Evolutionary conservation across 768 basidiomycete species (phyloP), one percentile per base, ranked within the genome.

Genomic region (Hemileccinum rubropunctum): DNA sequence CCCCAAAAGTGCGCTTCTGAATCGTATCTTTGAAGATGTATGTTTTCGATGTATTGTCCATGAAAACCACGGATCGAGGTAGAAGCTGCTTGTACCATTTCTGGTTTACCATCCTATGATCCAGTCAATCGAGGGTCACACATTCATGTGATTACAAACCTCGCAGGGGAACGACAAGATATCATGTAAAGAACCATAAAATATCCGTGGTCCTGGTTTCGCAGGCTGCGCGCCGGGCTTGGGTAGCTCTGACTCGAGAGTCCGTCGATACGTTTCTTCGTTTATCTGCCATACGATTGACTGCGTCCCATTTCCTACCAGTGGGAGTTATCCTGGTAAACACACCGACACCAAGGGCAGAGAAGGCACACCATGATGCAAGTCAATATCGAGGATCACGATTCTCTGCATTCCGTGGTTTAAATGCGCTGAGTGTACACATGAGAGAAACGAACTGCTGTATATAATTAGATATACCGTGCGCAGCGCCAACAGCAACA

Each of bases 121-220:
- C 13, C 5, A 23, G 39, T 60, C 20, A 52, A 33, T 46, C 45
- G 17, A 33, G 40, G 26, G 8, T 44, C 36, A 28, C 14, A 13
- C 17, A 33, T 3, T 0, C 2, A 20, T 8, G 5, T n/a, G 21
- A 34, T 14, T 1, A 51, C 69, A 27, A 55, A 89, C 91, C 75
- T 97, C 93, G 71, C 93, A 97, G 1, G 93, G 93, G 62, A 84
- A 97, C 12, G 93, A 89, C 13, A 94, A 74, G 38, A 98, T 81
- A 57, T 98, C 95, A 62, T 99, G 95, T n/a, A 95, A 73, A 11
- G 91, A 94, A 1, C 91, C 91, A 51, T 98, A 99, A 66, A 84
- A 97, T 32, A 94, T 69, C 53, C 80, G 77, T 0, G 84, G 76
- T 2, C 81, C 79, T 2, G 67, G 66, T 42, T 74, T 76, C 1